A percentile compares a stretch with the other conserved stretches of the same genome.
Evolutionary conservation across 495 filamentous ascomycete genomes (phyloP).

Genomic region (Cairneyella variabilis): DNA sequence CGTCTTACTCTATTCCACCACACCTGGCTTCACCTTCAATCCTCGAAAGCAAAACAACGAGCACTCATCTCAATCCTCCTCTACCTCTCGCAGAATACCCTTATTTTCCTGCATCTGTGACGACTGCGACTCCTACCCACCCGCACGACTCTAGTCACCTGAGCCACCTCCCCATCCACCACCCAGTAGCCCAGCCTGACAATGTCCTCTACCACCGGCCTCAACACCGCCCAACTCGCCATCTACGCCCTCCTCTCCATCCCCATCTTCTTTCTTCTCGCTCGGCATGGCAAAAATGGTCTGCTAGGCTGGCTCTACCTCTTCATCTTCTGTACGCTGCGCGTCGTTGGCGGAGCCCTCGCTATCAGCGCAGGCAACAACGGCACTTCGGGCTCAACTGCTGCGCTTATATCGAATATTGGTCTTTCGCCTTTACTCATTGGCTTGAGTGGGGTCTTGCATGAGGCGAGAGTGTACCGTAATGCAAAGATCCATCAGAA

Average conservation of each 20-base stretch:
- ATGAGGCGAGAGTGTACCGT: slow-evolving; percentile 33
- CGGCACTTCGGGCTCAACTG: slow-evolving; percentile 18
- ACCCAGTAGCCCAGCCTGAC: no score
- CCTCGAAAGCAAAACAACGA: background rate
- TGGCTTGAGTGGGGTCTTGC: slow-evolving; percentile 32
- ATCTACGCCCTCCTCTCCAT: slow-evolving; percentile 33
- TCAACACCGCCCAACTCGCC: slow-evolving; percentile 32
- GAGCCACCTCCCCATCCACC: background rate
- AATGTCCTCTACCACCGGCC: no score
- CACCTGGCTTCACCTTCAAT: no score
- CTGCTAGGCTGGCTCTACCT: slow-evolving; percentile 39
- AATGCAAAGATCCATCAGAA: background rate
- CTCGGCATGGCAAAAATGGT: slow-evolving; percentile 32
- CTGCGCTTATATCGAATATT: slow-evolving; percentile 35
- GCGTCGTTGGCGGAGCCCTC: slow-evolving; percentile 33
- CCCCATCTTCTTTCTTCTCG: slow-evolving; percentile 30
- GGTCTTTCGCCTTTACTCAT: slow-evolving; percentile 43
- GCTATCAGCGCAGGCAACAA: slow-evolving; percentile 24
- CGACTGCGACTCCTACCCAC: background rate
- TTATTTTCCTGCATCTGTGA: background rate
- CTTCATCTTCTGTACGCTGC: slow-evolving; percentile 34
- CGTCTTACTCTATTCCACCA: no score
- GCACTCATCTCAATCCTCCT: background rate
- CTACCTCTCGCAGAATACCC: background rate
- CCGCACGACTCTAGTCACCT: background rate